Evolutionary conservation across 2,329 filamentous ascomycete genomes (phyloP).

Genomic region (Phoma sp.): DNA sequence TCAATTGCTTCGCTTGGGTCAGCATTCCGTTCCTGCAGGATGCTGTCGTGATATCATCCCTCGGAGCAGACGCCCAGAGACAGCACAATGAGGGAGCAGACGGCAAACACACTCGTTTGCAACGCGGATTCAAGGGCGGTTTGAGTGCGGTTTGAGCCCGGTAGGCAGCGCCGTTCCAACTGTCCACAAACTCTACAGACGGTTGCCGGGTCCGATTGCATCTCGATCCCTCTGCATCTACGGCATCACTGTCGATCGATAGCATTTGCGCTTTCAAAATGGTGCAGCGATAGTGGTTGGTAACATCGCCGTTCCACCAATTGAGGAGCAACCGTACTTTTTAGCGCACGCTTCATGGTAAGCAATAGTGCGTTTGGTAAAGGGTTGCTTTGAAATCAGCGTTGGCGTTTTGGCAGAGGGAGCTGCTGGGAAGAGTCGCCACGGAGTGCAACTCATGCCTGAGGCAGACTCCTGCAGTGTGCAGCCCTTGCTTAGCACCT

Average conservation of each 20-base stretch:
- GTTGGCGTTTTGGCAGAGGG: not conserved
- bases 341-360: slow-evolving; percentile 5
- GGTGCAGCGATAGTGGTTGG: slow-evolving; percentile 1
- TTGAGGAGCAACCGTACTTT: slow-evolving; percentile 3
- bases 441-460: not conserved
- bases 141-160: no score
- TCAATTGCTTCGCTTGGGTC: slow-evolving; percentile 7
- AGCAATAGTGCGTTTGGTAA: slow-evolving; percentile 3
- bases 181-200: not conserved
- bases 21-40: slow-evolving; percentile 19
- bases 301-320: slow-evolving; percentile 11
- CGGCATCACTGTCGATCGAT: slow-evolving; percentile 15
- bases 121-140: no score
- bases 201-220: slow-evolving; percentile 5
- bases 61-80: slow-evolving; percentile 4
- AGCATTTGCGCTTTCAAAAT: slow-evolving; percentile 8
- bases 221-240: slow-evolving; percentile 12
- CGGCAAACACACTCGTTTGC: not conserved
- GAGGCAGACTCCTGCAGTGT: not conserved
- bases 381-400: slow-evolving; percentile 17
- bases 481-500: no score
- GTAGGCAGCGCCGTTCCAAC: not conserved
- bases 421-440: not conserved
- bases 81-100: not conserved
- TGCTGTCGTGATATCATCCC: slow-evolving; percentile 16